Evolutionary conservation across 768 basidiomycete species (phyloP), one percentile per base, ranked within the genome.

Genomic region (Kwoniella heveanensis): DNA sequence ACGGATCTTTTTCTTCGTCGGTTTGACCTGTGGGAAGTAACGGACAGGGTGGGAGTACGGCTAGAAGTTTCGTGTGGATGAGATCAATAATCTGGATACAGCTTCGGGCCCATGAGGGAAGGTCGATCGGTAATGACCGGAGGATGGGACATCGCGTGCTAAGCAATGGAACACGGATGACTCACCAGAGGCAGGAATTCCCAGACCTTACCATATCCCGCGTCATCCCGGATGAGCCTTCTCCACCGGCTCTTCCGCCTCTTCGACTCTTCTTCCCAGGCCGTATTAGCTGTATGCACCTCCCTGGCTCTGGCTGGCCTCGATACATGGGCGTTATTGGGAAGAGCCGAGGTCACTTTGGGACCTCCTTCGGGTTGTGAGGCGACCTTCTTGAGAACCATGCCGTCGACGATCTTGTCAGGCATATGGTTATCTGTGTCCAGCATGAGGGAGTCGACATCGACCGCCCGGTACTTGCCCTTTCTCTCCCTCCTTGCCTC

Each of bases 181-280:
- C 59, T 56, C 26, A 65, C 64, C 10, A 36, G 32, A 12, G 52
- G 52, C 25, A 66, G 13, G 24, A 61, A 13, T 19, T 52, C 30
- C 64, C 64, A 66, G 32, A 66, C 50, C 19, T 37, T 24, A 22
- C 55, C 59, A 47, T 56, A 66, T 1, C 32, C 54, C 8, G n/a
- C 25, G 26, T 66, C 64, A 22, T 15, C 17, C 26, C 36, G 32
- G 37, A 66, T 66, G 3, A 50, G 13, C 17, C 27, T 36, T 15
- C 64, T 55, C 64, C 64, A 61, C 26, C 22, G 52, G 12, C 30
- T 19, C 59, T 66, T 66, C 30, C 64, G 58, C 24, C 57, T n/a
- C 17, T 61, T 55, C 17, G 48, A 17, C 39, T 60, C 57, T 32
- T 61, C 58, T 27, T 57, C 51, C 62, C 62, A 58, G 19, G 2